Evolutionary conservation across 1,139 yeast species (phyloP).

Genomic region (Suhomyces bolitotheri): DNA sequence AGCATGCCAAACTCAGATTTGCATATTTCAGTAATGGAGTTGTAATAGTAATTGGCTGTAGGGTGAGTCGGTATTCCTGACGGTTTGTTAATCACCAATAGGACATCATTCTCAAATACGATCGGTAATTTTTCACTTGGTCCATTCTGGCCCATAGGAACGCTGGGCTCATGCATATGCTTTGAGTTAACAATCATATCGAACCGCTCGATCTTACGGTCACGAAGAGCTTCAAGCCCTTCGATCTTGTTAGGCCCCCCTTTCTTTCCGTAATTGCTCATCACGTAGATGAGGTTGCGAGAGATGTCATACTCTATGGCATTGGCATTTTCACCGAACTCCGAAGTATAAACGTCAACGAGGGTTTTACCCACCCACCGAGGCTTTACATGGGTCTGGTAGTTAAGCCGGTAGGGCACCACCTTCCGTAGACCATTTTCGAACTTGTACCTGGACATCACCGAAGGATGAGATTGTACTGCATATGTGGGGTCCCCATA

Average conservation of each 20-base stretch:
- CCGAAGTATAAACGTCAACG: conserved; percentile 42
- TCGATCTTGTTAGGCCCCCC: conserved; percentile 20
- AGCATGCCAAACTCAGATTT: conserved; percentile 37
- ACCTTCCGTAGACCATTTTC: conserved; percentile 48
- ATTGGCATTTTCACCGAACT: conserved; percentile 41
- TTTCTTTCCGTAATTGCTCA: conserved; percentile 28
- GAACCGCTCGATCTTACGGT: conserved; percentile 37
- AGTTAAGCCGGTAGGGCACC: conserved; percentile 44
- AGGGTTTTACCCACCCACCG: conserved; percentile 52
- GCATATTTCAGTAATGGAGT: conserved; percentile 62
- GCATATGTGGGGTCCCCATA: neutral
- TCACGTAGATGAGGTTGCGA: conserved; percentile 28
- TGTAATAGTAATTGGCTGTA: conserved; percentile 61
- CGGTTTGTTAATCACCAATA: conserved; percentile 70
- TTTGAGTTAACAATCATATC: conserved; percentile 49
- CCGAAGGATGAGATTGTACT: neutral
- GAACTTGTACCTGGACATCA: conserved; percentile 19
- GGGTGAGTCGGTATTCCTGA: conserved; percentile 83
- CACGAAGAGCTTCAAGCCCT: conserved; percentile 26
- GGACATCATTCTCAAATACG: conserved; percentile 46
- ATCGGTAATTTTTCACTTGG: conserved; percentile 21
- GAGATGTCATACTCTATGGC: conserved; percentile 28
- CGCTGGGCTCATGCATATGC: conserved; percentile 68
- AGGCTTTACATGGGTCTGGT: conserved; percentile 44
- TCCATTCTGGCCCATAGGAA: conserved; percentile 29